Evolutionary conservation across 148 eudicot genomes (phyloP).

Genomic region (Heliamphora exappendiculata): DNA sequence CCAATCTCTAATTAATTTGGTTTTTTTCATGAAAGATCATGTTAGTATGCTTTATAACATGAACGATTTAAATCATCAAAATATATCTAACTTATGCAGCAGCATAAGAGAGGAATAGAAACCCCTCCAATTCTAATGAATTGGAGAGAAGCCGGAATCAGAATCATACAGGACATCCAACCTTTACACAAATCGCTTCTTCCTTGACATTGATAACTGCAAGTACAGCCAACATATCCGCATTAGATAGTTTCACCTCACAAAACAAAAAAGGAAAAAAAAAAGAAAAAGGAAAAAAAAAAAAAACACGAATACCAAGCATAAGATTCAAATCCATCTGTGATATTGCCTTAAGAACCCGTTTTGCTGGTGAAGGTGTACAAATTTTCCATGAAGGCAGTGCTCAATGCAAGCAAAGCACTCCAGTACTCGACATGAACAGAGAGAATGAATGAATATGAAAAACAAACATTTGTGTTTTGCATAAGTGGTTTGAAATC

Average conservation of each 20-base stretch:
- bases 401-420: background rate
- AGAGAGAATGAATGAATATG: background rate
- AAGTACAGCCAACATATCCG: background rate
- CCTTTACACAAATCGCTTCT: background rate
- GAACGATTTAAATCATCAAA: too few species aligned
- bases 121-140: too few species aligned
- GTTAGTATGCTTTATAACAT: too few species aligned
- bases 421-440: background rate
- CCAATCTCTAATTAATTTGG: too few species aligned
- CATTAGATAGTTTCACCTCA: background rate
- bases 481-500: background rate
- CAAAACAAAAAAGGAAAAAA: background rate
- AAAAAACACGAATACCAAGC: background rate
- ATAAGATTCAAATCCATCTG: too few species aligned
- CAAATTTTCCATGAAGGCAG: background rate
- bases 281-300: background rate
- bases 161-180: background rate
- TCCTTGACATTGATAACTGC: conserved; percentile 1
- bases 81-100: too few species aligned
- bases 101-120: too few species aligned
- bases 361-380: background rate
- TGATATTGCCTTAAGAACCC: background rate
- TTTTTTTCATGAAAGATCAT: too few species aligned
- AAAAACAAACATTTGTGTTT: background rate
- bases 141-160: too few species aligned